Evolutionary conservation across 345 rosid genomes (phyloP).

Genomic region (Eucalyptus lansdowneana): DNA sequence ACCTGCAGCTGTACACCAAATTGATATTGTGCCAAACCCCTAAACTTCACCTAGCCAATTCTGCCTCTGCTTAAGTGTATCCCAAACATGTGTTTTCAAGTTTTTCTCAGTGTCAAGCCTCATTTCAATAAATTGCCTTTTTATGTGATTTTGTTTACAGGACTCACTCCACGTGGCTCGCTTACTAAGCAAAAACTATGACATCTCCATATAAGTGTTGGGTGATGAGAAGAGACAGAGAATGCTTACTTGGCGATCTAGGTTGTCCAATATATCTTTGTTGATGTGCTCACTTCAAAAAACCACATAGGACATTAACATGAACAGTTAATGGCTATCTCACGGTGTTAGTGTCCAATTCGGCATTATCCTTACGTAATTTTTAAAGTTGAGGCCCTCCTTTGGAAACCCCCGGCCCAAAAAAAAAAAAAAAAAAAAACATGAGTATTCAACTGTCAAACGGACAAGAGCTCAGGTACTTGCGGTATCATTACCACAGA

Average conservation of each 20-base stretch:
- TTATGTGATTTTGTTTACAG: neutral
- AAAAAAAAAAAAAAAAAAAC: neutral
- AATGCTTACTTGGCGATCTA: neutral
- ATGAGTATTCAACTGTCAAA: neutral
- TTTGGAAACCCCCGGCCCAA: neutral
- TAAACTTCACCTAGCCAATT: neutral
- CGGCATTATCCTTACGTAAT: neutral
- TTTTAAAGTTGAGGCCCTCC: neutral
- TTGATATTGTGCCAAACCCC: neutral
- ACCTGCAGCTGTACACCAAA: neutral
- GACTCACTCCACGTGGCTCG: neutral
- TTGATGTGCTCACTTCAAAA: neutral
- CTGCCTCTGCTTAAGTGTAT: neutral
- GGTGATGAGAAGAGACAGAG: neutral
- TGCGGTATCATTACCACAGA: neutral
- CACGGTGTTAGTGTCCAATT: neutral
- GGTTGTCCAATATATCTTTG: neutral
- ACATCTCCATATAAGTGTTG: neutral
- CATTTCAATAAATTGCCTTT: neutral
- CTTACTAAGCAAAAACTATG: neutral
- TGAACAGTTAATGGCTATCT: neutral
- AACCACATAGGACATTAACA: neutral
- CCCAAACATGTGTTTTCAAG: neutral
- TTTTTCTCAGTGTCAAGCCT: neutral
- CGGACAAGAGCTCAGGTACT: neutral